Base-by-base conservation (phyloP, 805 yeast species). In the Monosporozyma yasuniensis region DNA sequence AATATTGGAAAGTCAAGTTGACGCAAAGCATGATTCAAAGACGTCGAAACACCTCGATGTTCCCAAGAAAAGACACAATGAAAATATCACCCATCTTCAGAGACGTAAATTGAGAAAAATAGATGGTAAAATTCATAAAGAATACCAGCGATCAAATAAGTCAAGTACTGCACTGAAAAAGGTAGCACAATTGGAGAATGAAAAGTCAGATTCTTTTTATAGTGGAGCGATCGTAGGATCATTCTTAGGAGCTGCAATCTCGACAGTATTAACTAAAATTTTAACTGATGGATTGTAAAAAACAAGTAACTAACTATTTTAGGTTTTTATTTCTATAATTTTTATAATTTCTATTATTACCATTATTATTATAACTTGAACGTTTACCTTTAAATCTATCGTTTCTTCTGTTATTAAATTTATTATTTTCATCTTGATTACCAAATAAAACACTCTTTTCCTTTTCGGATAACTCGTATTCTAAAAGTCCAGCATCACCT, bases 401-500 rank as follows among this genome's bases (percentile, higher is more conserved):
- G 18, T 44, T 44, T 16, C 35, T 22, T 47, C 55, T 50, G 47
- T 50, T 54, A 44, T 53, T 54, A 43, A 47, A 50, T 39, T 47
- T 47, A 44, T 47, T 55, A 51, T 44, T 55, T 46, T 44, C 50
- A 44, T 50, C 42, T 27, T 45, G 22, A 30, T 49, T 38, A 0
- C 66, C 64, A 56, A 67, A 66, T n/a, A 67, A 47, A 37, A 56
- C 57, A n/a, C 53, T 56, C 44, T 65, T 67, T 49, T 67, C 71
- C 5, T 54, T 54, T 10, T 58, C 59, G 9, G 61, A 61, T 30
- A 67, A 50, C 48, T 63, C 66, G 49, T 62, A 60, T 18, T 62
- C 62, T 27, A 67, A 47, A n/a, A 60, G 48, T 5, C 56, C 50
- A 10, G 61, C 59, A 52, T 67, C 68, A 8, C 71, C 71, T 22